These are phyloP conservation scores for Phenoliferia sp. DNA, from an alignment of 1,284 basidiomycete species.

Conservation along the genomic window DNA sequence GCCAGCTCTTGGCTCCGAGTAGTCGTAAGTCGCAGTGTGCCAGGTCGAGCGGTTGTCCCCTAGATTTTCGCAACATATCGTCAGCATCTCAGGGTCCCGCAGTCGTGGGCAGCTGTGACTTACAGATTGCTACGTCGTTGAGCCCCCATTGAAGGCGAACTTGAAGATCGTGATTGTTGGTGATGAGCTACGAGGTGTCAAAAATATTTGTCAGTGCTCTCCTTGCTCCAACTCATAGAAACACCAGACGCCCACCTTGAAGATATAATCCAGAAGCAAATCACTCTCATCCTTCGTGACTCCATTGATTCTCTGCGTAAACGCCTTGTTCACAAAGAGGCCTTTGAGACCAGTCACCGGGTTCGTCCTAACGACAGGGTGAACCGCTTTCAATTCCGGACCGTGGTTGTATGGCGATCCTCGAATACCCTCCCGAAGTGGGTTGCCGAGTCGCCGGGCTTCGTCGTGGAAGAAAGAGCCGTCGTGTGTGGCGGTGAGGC, in stretches of 20 bases:
- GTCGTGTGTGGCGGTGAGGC: conserved; percentile 10
- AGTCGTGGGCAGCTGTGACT: background rate
- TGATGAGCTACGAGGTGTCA: background rate
- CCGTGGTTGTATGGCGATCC: conserved; percentile 28
- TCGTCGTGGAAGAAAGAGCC: background rate
- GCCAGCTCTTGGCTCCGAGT: background rate
- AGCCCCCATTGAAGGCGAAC: conserved; percentile 48
- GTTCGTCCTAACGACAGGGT: conserved; percentile 43
- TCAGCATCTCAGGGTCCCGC: background rate
- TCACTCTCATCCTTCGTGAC: conserved; percentile 58
- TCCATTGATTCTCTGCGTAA: conserved; percentile 60
- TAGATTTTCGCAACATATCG: background rate
- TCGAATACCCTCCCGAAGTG: background rate
- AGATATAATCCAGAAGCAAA: conserved; percentile 49
- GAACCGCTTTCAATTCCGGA: conserved; percentile 26
- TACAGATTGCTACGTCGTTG: conserved; percentile 43
- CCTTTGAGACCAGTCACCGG: conserved; percentile 63
- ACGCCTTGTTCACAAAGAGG: conserved; percentile 59
- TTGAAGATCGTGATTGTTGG: conserved; percentile 47
- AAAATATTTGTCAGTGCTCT: background rate
- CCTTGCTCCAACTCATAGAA: background rate
- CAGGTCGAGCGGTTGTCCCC: conserved; percentile 2
- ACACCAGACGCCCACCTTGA: conserved; percentile 32
- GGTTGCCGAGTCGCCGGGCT: conserved; percentile 2
- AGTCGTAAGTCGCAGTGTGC: conserved; percentile 4